A percentile compares a stretch with the other conserved stretches of the same genome.
Evolutionary conservation across 129 eudicot genomes (phyloP).

Genomic region (Solidago caesia): DNA sequence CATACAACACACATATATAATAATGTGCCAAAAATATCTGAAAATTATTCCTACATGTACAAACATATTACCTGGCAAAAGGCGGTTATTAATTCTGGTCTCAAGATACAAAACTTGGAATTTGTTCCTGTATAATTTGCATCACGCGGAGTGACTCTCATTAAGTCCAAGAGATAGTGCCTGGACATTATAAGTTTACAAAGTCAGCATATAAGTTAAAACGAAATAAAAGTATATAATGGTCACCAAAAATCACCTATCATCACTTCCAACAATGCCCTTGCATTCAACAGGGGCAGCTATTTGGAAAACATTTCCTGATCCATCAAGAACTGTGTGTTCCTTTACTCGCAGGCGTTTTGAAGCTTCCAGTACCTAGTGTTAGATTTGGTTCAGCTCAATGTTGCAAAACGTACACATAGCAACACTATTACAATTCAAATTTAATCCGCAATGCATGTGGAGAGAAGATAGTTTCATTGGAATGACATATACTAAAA

Average conservation of each 20-base stretch:
- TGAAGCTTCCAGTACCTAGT: constrained; percentile 87
- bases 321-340: constrained; percentile 83
- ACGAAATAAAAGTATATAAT: not conserved
- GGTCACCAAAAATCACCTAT: constrained; percentile 51
- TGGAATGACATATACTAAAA: not conserved
- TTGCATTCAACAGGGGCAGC: constrained; percentile 99
- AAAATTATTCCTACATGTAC: not conserved
- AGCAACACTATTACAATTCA: not conserved
- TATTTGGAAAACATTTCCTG: constrained; percentile 75
- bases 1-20: constrained; percentile 20
- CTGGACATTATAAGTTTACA: constrained; percentile 33
- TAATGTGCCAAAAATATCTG: constrained; percentile 3
- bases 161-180: constrained; percentile 94
- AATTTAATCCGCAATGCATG: not conserved
- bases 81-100: constrained; percentile 86
- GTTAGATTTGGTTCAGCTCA: constrained; percentile 15
- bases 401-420: not conserved
- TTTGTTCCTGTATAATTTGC: constrained; percentile 89
- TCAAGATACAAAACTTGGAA: constrained; percentile 89
- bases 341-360: constrained; percentile 91
- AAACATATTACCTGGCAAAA: constrained; percentile 64
- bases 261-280: constrained; percentile 99
- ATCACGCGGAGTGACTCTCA: constrained; percentile 99
- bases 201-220: not conserved
- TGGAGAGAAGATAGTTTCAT: not conserved